Evolutionary conservation across 2,329 filamentous ascomycete genomes (phyloP).

Genomic region (Pestalotiopsis sp.): DNA sequence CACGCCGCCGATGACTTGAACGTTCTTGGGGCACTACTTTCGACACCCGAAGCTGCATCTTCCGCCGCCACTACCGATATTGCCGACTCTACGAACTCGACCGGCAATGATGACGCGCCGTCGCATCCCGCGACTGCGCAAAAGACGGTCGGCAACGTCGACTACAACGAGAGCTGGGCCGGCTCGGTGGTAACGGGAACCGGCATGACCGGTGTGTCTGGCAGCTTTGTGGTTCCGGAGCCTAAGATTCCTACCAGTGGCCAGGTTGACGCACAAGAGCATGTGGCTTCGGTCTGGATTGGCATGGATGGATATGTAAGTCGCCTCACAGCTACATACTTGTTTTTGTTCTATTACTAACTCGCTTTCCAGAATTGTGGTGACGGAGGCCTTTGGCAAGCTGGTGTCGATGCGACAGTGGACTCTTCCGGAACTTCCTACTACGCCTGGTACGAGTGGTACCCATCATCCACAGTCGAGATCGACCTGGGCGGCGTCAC

Average conservation of each 20-base stretch:
- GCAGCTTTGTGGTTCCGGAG: neutral
- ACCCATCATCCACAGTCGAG: conserved; percentile 1
- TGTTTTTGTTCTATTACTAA: no score
- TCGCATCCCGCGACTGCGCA: neutral
- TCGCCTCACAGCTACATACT: no score
- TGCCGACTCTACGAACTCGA: neutral
- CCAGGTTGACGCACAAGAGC: neutral
- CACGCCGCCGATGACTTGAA: neutral
- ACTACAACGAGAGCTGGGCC: conserved; percentile 6
- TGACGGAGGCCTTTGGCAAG: conserved; percentile 3
- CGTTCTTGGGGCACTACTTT: neutral
- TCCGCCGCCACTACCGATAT: neutral
- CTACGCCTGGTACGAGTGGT: conserved; percentile 12
- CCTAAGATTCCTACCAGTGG: conserved; percentile 8
- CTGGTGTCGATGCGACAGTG: neutral
- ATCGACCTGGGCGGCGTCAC: conserved; percentile 3
- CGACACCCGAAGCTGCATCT: neutral
- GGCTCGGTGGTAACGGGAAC: conserved; percentile 2
- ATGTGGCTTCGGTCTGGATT: conserved; percentile 2
- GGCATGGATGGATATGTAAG: conserved; percentile 11
- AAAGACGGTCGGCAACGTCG: neutral
- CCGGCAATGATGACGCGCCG: neutral
- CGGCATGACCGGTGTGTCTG: conserved; percentile 5
- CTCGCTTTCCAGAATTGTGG: neutral
- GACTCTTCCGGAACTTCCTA: neutral